A percentile compares a stretch with the other conserved stretches of the same genome.
Conservation (phyloP, 2,329 filamentous ascomycete species). For the Venturia nashicola region DNA sequence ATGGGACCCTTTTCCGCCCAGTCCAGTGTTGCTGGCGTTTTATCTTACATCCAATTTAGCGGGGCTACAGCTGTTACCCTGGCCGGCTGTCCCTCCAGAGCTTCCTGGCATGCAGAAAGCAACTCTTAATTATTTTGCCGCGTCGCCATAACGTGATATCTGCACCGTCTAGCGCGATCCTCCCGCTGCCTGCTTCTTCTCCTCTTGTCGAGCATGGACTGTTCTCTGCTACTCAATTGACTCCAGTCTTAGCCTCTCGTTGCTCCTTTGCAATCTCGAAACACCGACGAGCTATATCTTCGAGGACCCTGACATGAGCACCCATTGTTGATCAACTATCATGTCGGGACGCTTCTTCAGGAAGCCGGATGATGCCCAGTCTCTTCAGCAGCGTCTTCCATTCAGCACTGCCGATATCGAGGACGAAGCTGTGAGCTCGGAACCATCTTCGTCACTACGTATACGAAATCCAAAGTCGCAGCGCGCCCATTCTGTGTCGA, state of each 20-base stretch:
- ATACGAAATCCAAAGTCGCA: not conserved
- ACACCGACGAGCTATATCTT: not conserved
- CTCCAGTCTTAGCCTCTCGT: not conserved
- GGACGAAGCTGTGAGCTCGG: slow-evolving; percentile 2
- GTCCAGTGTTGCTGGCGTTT: not conserved
- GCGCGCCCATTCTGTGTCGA: not conserved
- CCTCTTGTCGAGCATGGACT: not conserved
- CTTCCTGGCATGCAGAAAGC: not conserved
- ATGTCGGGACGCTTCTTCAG: slow-evolving; percentile 3
- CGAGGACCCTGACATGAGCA: not conserved
- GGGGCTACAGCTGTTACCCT: not conserved
- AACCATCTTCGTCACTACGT: slow-evolving; percentile 4
- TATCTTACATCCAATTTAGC: not conserved
- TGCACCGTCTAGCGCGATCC: not conserved
- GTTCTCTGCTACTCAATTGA: not conserved
- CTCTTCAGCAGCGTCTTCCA: slow-evolving; percentile 10
- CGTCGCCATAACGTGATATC: not conserved
- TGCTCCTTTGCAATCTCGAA: not conserved
- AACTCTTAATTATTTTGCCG: not conserved
- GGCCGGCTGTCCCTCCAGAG: not conserved
- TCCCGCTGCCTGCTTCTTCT: not conserved
- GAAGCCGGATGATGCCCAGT: not conserved
- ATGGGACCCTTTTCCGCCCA: not conserved
- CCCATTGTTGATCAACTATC: not conserved
- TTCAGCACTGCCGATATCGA: slow-evolving; percentile 9